Evolutionary conservation across 441 rosid genomes (phyloP), one percentile per base, ranked within the genome.

Genomic region (Erodium texanum): DNA sequence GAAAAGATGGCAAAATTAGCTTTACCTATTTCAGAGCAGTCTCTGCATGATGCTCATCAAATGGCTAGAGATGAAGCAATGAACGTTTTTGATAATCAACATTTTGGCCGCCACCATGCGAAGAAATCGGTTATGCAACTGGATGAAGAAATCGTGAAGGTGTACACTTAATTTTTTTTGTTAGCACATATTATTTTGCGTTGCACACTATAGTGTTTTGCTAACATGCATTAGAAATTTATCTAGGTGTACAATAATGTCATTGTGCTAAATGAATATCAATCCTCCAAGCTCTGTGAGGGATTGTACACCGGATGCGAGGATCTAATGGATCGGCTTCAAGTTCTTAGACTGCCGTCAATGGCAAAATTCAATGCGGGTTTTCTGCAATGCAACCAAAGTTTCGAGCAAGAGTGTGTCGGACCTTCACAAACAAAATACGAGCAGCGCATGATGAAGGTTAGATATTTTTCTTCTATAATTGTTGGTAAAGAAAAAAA

Each of bases 301-400:
- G 73, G 84, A 15, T 73, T 88, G 41, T 94, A 86, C 77, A 82
- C 90, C 43, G 84, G 63, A 66, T 94, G 99, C 54, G 99, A 94
- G 80, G 99, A 92, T 80, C 87, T 77, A 76, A 92, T 94, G 99
- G 99, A 94, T 84, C 97, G 86, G 70, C 93, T 94, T 82, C 99
- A 94, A 76, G 83, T 86, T 79, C 99, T 94, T 70, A 83, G 89
- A 70, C 98, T 92, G 79, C 99, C 99, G 78, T 89, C 99, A 64
- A 92, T 94, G 98, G 96, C 99, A 68, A 94, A 94, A 79, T 94
- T 94, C 77, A 89, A 89, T 74, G 97, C 98, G 9, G 99, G 99
- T 69, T 86, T 89, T 77, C 77, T 84, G 59, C 89, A 82, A 75
- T 94, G 99, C 84, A 94, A 92, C 80, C 93, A 81, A 80, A 94